These are phyloP conservation scores for Diaporthe amygdali DNA, from an alignment of 2,329 filamentous ascomycete species.

Conservation along the genomic window DNA sequence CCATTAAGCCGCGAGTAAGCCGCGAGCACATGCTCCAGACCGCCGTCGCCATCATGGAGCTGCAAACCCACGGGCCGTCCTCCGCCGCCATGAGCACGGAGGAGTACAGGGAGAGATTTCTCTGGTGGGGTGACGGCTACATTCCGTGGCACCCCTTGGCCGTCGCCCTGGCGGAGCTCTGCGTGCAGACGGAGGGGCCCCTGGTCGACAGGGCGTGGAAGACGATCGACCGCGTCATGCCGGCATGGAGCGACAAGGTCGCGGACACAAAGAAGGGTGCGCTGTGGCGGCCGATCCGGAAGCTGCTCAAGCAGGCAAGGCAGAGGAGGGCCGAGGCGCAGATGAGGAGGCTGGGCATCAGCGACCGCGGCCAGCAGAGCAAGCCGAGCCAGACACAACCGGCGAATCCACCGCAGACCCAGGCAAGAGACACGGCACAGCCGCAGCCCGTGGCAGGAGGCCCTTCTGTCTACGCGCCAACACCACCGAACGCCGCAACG, in stretches of 20 bases:
- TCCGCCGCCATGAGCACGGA: conserved; percentile 36
- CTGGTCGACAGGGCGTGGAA: conserved; percentile 55
- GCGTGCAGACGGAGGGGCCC: conserved; percentile 49
- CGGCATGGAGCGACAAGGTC: conserved; percentile 47
- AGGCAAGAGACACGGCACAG: background rate
- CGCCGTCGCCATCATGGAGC: conserved; percentile 52
- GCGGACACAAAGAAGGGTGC: conserved; percentile 56
- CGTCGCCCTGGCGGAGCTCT: conserved; percentile 58
- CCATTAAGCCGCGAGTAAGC: conserved; percentile 38
- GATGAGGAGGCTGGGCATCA: conserved; percentile 32
- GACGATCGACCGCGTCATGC: conserved; percentile 51
- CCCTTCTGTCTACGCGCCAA: background rate
- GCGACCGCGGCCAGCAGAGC: background rate
- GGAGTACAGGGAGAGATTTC: conserved; percentile 38
- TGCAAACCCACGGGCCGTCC: conserved; percentile 37
- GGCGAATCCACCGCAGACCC: background rate
- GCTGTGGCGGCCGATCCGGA: conserved; percentile 60
- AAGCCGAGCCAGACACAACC: background rate
- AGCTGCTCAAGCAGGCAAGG: conserved; percentile 55
- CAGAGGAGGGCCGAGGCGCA: conserved; percentile 41
- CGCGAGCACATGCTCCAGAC: conserved; percentile 50
- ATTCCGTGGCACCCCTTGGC: conserved; percentile 62
- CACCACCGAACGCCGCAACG: background rate
- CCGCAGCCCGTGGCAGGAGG: background rate
- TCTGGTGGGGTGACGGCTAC: conserved; percentile 56